Conservation (phyloP, 2,329 filamentous ascomycete species). For the Aureobasidium sp. region DNA sequence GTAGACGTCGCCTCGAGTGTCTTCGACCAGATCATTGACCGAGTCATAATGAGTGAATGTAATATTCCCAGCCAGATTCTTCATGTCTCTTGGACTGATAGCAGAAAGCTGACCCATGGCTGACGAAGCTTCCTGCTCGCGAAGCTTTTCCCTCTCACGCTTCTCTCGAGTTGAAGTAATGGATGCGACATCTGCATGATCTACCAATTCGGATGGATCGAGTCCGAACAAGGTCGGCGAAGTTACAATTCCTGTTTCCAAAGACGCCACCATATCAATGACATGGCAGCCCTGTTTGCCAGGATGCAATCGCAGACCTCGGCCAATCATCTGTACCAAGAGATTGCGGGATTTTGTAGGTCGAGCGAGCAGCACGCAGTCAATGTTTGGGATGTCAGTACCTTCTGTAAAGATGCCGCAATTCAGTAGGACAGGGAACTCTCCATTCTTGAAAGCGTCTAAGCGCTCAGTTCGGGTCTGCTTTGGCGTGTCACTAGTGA, state of each 20-base stretch:
- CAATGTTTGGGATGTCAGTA: slow-evolving; percentile 94
- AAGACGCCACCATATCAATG: slow-evolving; percentile 87
- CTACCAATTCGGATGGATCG: slow-evolving; percentile 69
- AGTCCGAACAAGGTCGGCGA: slow-evolving; percentile 90
- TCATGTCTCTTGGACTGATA: neutral
- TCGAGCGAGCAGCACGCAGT: slow-evolving; percentile 80
- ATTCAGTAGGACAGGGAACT: slow-evolving; percentile 85
- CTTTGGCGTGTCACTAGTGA: slow-evolving; percentile 73
- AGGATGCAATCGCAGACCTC: slow-evolving; percentile 75
- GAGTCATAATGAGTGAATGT: slow-evolving; percentile 87
- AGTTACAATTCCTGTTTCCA: slow-evolving; percentile 78
- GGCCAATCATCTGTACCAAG: slow-evolving; percentile 93
- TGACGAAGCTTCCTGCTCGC: slow-evolving; percentile 30
- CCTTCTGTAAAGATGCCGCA: slow-evolving; percentile 96
- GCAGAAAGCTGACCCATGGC: neutral
- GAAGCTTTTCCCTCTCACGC: slow-evolving; percentile 34
- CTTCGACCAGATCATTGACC: slow-evolving; percentile 81
- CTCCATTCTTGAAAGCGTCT: slow-evolving; percentile 63
- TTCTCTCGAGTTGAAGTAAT: slow-evolving; percentile 49
- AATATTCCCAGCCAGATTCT: slow-evolving; percentile 40
- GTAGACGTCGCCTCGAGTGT: slow-evolving; percentile 68
- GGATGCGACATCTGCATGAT: slow-evolving; percentile 54
- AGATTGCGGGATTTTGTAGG: slow-evolving; percentile 91
- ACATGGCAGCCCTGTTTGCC: slow-evolving; percentile 86
- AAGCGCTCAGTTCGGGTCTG: slow-evolving; percentile 61